Conservation (phyloP, 495 filamentous ascomycete genomes). For the Articulospora tetracladia region DNA sequence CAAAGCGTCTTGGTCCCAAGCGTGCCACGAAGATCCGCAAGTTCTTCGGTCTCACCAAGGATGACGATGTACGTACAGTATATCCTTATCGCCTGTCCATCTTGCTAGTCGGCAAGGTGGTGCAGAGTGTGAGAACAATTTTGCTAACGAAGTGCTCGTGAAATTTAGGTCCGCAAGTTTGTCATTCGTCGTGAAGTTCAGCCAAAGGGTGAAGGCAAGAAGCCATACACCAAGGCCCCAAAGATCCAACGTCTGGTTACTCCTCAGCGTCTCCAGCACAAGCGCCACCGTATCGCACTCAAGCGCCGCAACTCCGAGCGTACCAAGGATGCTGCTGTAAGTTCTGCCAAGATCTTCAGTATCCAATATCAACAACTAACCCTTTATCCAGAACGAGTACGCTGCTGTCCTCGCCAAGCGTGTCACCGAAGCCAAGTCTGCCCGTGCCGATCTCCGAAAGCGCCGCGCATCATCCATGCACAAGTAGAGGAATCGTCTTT, state of each 20-base stretch:
- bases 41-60: conserved; percentile 99
- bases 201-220: conserved; percentile 93
- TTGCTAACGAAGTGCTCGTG: conserved; percentile 25
- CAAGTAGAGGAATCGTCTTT: conserved; percentile 22
- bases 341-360: conserved; percentile 32
- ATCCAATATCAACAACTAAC: conserved; percentile 33
- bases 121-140: conserved; percentile 28
- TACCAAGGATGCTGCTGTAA: conserved; percentile 96
- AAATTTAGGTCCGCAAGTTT: conserved; percentile 82
- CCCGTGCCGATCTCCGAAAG: conserved; percentile 90
- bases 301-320: conserved; percentile 95
- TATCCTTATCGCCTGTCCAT: conserved; percentile 54
- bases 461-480: conserved; percentile 89
- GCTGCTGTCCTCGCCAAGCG: conserved; percentile 89
- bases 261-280: conserved; percentile 99
- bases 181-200: conserved; percentile 97
- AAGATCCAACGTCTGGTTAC: conserved; percentile 99
- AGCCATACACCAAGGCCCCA: conserved; percentile 98
- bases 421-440: conserved; percentile 87
- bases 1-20: conserved; percentile 98
- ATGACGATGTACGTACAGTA: conserved; percentile 88
- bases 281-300: conserved; percentile 93
- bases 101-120: conserved; percentile 7
- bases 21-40: conserved; percentile 97
- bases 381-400: conserved; percentile 71